Conservation (phyloP, 176 grass and related monocot genomes). For the Oryza australiensis region DNA sequence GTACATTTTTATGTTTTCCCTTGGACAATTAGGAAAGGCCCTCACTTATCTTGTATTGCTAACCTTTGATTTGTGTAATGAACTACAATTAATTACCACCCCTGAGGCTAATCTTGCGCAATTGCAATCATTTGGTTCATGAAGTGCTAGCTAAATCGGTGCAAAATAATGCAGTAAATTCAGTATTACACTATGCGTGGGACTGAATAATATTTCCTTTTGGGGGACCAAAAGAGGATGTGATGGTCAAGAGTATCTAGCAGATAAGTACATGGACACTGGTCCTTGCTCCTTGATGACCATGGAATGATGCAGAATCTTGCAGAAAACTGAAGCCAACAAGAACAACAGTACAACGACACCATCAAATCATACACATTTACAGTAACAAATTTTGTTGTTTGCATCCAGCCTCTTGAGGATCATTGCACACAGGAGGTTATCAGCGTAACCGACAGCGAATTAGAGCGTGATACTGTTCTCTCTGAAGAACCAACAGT, state of each 20-base stretch:
- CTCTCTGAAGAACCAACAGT: slow-evolving; percentile 5
- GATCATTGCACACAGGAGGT: not conserved
- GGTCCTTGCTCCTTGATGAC: not conserved
- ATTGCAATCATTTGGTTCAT: not conserved
- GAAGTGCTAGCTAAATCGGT: not conserved
- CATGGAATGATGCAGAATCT: slow-evolving; percentile 43
- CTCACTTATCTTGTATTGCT: not conserved
- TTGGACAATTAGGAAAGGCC: not conserved
- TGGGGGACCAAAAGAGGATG: slow-evolving; percentile 23
- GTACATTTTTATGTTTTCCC: not conserved
- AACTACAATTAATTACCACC: not conserved
- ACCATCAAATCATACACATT: slow-evolving; percentile 6
- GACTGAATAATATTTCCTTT: slow-evolving; percentile 29
- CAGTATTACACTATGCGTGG: not conserved
- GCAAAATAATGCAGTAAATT: not conserved
- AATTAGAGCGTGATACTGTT: not conserved
- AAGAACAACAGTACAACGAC: slow-evolving; percentile 32
- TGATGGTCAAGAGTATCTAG: slow-evolving; percentile 34
- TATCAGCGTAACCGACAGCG: slow-evolving; percentile 11
- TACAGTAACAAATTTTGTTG: not conserved
- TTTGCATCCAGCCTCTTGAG: not conserved
- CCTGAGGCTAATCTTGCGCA: not conserved
- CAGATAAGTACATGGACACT: slow-evolving; percentile 38
- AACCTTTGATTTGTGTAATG: slow-evolving; percentile 4
- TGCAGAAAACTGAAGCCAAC: slow-evolving; percentile 22